Conservation (phyloP, 2,329 filamentous ascomycete species). For the Aspergillus unguis region DNA sequence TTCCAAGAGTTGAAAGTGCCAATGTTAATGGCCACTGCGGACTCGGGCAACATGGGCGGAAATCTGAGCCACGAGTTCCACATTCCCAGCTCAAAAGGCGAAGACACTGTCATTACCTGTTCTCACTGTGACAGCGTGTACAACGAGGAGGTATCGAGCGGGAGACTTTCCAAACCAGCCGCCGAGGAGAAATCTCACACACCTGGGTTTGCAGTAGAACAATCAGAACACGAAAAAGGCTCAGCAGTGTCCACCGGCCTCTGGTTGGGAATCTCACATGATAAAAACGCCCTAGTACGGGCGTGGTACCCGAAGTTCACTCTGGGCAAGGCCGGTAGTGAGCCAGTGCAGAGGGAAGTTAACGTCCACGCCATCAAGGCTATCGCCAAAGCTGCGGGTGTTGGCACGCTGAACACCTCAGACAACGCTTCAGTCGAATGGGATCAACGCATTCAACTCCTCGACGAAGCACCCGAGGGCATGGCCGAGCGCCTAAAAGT, state of each 20-base stretch:
- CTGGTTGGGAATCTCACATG: constrained; percentile 46
- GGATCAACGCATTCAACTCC: constrained; percentile 38
- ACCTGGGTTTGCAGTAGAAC: constrained; percentile 26
- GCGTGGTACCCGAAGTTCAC: constrained; percentile 61
- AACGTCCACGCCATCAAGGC: constrained; percentile 65
- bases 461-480: constrained; percentile 8
- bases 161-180: constrained; percentile 23
- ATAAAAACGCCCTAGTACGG: constrained; percentile 65
- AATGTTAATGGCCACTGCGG: constrained; percentile 80
- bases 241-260: constrained; percentile 37
- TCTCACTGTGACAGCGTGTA: constrained; percentile 68
- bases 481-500: constrained; percentile 31
- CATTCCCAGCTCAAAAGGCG: constrained; percentile 72
- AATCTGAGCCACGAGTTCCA: constrained; percentile 94
- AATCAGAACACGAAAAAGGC: constrained; percentile 18
- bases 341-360: constrained; percentile 41
- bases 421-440: constrained; percentile 58
- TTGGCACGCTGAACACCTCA: constrained; percentile 66
- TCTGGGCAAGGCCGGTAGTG: constrained; percentile 26
- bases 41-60: constrained; percentile 95
- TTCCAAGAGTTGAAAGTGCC: constrained; percentile 81
- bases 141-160: constrained; percentile 80
- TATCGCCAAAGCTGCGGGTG: constrained; percentile 47
- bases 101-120: constrained; percentile 81
- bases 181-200: constrained; percentile 9